These are phyloP conservation scores for Hemileccinum rubropunctum DNA, from an alignment of 768 basidiomycete species.

Conservation along the genomic window DNA sequence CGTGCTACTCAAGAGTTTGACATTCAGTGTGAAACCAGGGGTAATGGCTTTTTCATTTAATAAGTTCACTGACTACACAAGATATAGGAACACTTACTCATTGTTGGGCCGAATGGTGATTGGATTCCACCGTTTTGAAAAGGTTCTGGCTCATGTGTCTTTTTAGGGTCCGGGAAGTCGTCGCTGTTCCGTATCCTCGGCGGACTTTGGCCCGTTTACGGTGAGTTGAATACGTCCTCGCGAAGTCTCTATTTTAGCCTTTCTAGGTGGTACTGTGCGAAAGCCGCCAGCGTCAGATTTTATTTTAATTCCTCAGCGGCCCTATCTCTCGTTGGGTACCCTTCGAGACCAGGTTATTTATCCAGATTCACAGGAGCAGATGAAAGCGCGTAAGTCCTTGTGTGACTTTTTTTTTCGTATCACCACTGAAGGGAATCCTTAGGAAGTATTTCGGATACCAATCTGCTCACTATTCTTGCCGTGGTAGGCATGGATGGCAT, in stretches of 20 bases:
- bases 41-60: slow-evolving; percentile 37
- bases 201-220: slow-evolving; percentile 88
- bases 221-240: slow-evolving; percentile 7
- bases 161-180: slow-evolving; percentile 78
- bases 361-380: slow-evolving; percentile 79
- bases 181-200: slow-evolving; percentile 95
- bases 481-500: slow-evolving; percentile 83
- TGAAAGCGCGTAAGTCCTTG: slow-evolving; percentile 63
- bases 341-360: slow-evolving; percentile 97
- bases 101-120: slow-evolving; percentile 91
- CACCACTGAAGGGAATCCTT: slow-evolving; percentile 8
- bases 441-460: slow-evolving; percentile 73
- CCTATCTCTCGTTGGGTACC: slow-evolving; percentile 91
- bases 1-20: slow-evolving; percentile 77
- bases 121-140: background rate
- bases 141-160: background rate
- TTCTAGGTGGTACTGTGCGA: slow-evolving; percentile 66
- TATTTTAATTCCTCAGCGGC: slow-evolving; percentile 93
- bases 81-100: slow-evolving; percentile 79
- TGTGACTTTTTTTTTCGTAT: background rate
- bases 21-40: slow-evolving; percentile 86
- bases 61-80: background rate
- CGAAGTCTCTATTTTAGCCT: slow-evolving; percentile 11
- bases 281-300: slow-evolving; percentile 89
- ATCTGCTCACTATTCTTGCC: slow-evolving; percentile 68